Evolutionary conservation across 305 asterid genomes (phyloP).

Genomic region (Vinca major): DNA sequence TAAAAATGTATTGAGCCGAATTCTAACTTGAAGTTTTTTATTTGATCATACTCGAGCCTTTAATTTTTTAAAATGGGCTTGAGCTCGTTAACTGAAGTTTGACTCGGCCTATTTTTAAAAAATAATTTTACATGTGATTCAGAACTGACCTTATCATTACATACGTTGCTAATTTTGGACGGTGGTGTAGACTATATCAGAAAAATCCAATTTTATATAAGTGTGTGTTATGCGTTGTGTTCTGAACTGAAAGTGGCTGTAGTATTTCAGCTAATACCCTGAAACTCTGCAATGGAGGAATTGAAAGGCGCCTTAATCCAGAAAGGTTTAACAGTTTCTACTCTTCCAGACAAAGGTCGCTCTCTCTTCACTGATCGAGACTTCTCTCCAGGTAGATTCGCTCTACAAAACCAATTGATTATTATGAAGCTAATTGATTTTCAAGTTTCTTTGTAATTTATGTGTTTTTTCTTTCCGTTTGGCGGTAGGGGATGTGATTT

Average conservation of each 20-base stretch:
- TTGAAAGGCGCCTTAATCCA: slow-evolving; percentile 34
- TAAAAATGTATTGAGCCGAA: no score
- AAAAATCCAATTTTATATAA: no score
- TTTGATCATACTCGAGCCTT: no score
- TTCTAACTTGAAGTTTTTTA: no score
- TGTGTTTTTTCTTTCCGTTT: neutral
- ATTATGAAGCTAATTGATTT: neutral
- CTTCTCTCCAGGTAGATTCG: slow-evolving; percentile 57
- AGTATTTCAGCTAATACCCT: neutral
- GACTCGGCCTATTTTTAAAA: no score
- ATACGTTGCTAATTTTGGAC: no score
- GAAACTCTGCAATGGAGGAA: slow-evolving; percentile 42
- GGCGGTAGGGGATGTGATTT: slow-evolving; percentile 62
- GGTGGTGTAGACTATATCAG: no score
- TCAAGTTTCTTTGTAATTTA: neutral
- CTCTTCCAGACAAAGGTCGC: slow-evolving; percentile 69
- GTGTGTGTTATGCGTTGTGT: no score
- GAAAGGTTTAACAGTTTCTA: slow-evolving; percentile 32
- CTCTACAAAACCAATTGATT: neutral
- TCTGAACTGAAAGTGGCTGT: neutral
- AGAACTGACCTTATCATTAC: no score
- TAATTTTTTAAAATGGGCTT: no score
- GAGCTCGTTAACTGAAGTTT: no score
- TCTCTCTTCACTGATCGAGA: slow-evolving; percentile 58
- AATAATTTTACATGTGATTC: no score